These are phyloP conservation scores for Fusarium duplospermum DNA, from an alignment of 2,329 filamentous ascomycete species.

Conservation along the genomic window DNA sequence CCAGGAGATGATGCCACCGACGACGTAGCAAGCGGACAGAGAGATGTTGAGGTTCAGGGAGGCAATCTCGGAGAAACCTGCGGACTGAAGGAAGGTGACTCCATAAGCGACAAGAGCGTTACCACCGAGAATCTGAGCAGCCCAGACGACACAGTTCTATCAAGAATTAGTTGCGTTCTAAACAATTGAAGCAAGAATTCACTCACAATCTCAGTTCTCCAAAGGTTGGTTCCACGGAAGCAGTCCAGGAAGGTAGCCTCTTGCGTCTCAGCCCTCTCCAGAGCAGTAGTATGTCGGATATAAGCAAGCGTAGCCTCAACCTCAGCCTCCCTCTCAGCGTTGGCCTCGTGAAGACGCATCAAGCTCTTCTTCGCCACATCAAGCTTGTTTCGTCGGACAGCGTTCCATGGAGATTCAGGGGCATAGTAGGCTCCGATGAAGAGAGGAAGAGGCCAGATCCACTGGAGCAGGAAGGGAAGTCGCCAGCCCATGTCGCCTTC, in stretches of 20 bases:
- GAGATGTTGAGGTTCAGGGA: conserved; percentile 55
- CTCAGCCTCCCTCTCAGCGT: conserved; percentile 39
- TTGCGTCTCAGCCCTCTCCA: conserved; percentile 52
- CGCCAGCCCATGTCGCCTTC: conserved; percentile 51
- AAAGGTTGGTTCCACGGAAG: conserved; percentile 57
- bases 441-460: conserved; percentile 48
- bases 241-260: conserved; percentile 55
- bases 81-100: conserved; percentile 52
- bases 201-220: conserved; percentile 52
- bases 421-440: conserved; percentile 44
- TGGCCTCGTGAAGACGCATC: conserved; percentile 38
- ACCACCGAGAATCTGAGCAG: conserved; percentile 52
- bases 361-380: conserved; percentile 43
- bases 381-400: conserved; percentile 44
- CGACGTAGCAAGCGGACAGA: conserved; percentile 54
- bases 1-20: conserved; percentile 55
- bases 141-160: conserved; percentile 53
- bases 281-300: conserved; percentile 33
- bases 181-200: too few relatives aligned
- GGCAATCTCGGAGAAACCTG: conserved; percentile 51
- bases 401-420: conserved; percentile 47
- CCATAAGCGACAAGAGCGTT: conserved; percentile 51
- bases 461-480: conserved; percentile 52
- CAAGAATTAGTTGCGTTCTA: background rate
- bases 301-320: conserved; percentile 33